These are phyloP conservation scores for Penicillium rolfsii DNA, from an alignment of 2,329 filamentous ascomycete species.

Conservation along the genomic window DNA sequence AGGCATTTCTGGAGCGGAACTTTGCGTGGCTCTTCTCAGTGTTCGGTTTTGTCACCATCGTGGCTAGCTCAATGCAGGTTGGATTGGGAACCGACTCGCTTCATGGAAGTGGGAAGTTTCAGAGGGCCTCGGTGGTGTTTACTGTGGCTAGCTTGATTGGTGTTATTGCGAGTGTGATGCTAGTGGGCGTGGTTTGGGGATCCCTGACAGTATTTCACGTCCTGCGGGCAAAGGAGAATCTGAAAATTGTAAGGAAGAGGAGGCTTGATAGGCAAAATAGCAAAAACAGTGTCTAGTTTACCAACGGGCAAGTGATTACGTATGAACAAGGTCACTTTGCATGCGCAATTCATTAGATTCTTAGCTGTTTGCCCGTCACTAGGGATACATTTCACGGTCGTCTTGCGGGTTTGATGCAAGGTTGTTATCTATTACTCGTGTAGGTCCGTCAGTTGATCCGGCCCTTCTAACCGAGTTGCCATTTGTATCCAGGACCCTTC, in stretches of 20 bases:
- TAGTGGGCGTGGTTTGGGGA: conserved; percentile 5
- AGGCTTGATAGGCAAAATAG: neutral
- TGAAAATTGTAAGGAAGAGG: conserved; percentile 1
- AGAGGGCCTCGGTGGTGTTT: conserved; percentile 6
- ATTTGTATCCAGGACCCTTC: neutral
- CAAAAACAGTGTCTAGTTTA: neutral
- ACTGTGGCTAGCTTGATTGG: conserved; percentile 5
- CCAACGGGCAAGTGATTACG: neutral
- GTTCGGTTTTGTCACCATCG: conserved; percentile 10
- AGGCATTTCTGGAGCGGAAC: conserved; percentile 5
- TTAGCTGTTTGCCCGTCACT: neutral
- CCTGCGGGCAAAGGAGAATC: conserved; percentile 5
- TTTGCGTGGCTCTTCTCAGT: conserved; percentile 12
- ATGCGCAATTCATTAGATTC: neutral
- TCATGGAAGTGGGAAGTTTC: neutral
- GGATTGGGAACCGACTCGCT: conserved; percentile 8
- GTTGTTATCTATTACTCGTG: neutral
- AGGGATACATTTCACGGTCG: neutral
- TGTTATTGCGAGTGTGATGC: neutral
- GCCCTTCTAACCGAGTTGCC: neutral
- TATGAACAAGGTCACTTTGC: neutral
- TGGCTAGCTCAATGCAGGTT: conserved; percentile 8
- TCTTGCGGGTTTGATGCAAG: neutral
- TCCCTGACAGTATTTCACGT: conserved; percentile 5
- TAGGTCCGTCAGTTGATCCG: neutral